phyloP scores from a whole-genome alignment of 768 basidiomycete species.

The Rhodocollybia butyracea region DNA sequence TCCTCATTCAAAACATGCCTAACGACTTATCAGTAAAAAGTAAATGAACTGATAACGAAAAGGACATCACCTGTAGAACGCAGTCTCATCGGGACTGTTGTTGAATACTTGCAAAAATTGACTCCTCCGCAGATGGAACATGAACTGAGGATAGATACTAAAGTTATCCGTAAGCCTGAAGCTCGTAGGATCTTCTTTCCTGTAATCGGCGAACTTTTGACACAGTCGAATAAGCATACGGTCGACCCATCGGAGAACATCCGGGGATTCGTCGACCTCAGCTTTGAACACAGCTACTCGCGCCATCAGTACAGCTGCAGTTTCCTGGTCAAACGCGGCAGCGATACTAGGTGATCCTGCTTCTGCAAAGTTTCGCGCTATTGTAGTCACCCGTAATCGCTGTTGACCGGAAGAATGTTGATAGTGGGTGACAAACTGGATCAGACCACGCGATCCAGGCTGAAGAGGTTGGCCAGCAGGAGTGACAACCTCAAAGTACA shows the following conservation, averaged over 20 bases:
- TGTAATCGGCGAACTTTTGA: conserved; percentile 98
- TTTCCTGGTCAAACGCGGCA: conserved; percentile 95
- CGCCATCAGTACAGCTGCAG: conserved; percentile 96
- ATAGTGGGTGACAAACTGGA: conserved; percentile 98
- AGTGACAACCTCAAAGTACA: conserved; percentile 98
- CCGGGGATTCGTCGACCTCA: conserved; percentile 96
- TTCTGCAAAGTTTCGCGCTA: conserved; percentile 96
- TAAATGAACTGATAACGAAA: not conserved
- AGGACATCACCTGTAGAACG: conserved; percentile 80
- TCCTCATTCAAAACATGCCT: conserved; percentile 95
- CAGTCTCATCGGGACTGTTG: conserved; percentile 99
- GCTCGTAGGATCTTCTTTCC: conserved; percentile 94
- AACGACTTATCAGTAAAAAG: not conserved
- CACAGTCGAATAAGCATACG: conserved; percentile 97
- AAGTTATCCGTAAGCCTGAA: conserved; percentile 95
- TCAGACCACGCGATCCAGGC: conserved; percentile 87
- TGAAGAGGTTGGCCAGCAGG: conserved; percentile 92
- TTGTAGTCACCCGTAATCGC: conserved; percentile 94
- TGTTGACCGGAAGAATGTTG: conserved; percentile 96
- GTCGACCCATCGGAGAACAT: conserved; percentile 96
- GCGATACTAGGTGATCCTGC: conserved; percentile 94
- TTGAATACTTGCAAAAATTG: conserved; percentile 99
- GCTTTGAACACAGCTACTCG: conserved; percentile 99
- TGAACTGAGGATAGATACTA: conserved; percentile 99
- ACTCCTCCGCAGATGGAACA: conserved; percentile 97